Conservation (phyloP, 257 asterid species). For the Solanum medicagineum region DNA sequence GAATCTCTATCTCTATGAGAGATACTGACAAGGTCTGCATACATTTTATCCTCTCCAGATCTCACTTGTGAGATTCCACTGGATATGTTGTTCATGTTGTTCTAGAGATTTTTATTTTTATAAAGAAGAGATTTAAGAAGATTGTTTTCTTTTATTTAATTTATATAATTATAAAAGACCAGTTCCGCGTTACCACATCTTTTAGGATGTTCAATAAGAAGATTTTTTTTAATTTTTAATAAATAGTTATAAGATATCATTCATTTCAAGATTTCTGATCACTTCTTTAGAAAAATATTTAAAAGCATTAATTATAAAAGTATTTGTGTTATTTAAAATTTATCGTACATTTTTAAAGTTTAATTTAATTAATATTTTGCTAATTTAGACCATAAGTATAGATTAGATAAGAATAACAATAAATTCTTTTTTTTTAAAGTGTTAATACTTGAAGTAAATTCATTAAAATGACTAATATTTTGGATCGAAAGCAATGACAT, state of each 20-base stretch:
- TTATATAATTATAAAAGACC: neutral
- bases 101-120: too few relatives aligned
- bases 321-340: neutral
- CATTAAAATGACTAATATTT: neutral
- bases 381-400: neutral
- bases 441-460: neutral
- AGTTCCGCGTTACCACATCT: neutral
- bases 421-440: neutral
- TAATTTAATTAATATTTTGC: neutral
- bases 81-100: too few relatives aligned
- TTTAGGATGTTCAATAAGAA: neutral
- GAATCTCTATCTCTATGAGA: too few relatives aligned
- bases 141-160: neutral
- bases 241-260: neutral
- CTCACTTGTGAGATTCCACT: too few relatives aligned
- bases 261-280: neutral
- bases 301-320: neutral
- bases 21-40: accelerated
- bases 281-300: neutral
- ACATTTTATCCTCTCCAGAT: accelerated
- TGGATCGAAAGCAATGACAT: neutral
- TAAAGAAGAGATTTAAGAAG: neutral
- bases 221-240: neutral
- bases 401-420: neutral
- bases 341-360: neutral